Evolutionary conservation across 331 rosid species (phyloP), one percentile per base, ranked within the genome.

Genomic region (Erythrophleum ivorense): DNA sequence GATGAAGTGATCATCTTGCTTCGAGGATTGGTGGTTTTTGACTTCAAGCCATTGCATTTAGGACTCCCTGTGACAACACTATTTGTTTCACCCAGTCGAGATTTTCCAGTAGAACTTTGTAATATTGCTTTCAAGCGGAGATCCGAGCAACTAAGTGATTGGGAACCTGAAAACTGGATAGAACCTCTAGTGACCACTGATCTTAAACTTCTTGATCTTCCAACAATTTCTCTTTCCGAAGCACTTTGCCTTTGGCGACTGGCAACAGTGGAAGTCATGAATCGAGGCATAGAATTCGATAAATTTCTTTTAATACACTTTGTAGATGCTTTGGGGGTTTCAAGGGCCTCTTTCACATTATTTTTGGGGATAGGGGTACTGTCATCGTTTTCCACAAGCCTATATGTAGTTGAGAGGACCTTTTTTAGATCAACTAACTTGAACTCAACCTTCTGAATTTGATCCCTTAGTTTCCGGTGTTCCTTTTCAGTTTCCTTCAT

Each of bases 181-280:
- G 98, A 87, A 82, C 89, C 89, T 87, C 87, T 91, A 0, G 84
- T 71, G 57, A 77, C 82, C 52, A 63, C 86, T 40, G 88, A 83
- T 82, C 93, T 84, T 71, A 84, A 75, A 75, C 84, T 85, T 85
- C 85, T 91, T 70, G 86, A 79, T 78, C 85, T 87, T 52, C 81
- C 84, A 2, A 40, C 65, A 58, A 84, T 66, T 69, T 86, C 90
- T 71, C 77, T 84, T 79, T 95, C 98, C 12, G 88, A 84, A 34
- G 88, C 86, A 71, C 87, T 86, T 77, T 88, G 83, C 79, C 98
- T 93, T 60, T 89, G 96, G 59, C 98, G 94, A 88, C 98, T 95
- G 71, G 98, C 98, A 66, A 77, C 92, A 3, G 98, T 95, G 16
- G 98, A 89, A 73, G 88, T 95, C 98, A 95, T 95, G 91, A 95